Evolutionary conservation across 2,329 filamentous ascomycete species (phyloP).

Genomic region (Xylaria sp.): DNA sequence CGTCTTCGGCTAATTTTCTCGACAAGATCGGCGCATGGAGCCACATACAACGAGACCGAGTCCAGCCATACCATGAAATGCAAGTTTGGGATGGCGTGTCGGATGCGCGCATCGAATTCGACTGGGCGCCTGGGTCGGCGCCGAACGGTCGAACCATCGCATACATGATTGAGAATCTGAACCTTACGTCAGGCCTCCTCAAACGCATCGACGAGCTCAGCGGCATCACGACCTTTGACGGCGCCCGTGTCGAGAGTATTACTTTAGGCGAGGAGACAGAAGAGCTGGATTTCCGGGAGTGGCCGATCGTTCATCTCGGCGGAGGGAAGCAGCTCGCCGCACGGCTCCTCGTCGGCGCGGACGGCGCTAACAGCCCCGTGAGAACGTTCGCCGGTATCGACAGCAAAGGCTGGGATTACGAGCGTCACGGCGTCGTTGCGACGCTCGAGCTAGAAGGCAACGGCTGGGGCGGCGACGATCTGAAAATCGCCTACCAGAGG

Average conservation of each 20-base stretch:
- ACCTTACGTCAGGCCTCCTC: slow-evolving; percentile 83
- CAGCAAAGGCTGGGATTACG: slow-evolving; percentile 92
- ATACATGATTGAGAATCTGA: slow-evolving; percentile 96
- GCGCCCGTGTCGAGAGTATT: slow-evolving; percentile 83
- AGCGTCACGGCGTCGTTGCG: slow-evolving; percentile 89
- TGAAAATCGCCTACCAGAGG: slow-evolving; percentile 89
- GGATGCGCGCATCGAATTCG: slow-evolving; percentile 88
- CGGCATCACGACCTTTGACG: slow-evolving; percentile 77
- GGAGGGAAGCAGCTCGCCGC: slow-evolving; percentile 77
- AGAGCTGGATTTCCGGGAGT: slow-evolving; percentile 80
- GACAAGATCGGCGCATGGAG: slow-evolving; percentile 86
- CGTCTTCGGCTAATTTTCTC: slow-evolving; percentile 85
- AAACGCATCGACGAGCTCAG: slow-evolving; percentile 76
- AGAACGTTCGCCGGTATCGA: slow-evolving; percentile 88
- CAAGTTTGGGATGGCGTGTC: slow-evolving; percentile 97
- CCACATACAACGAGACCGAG: slow-evolving; percentile 76
- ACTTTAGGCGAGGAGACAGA: slow-evolving; percentile 75
- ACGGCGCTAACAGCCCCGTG: slow-evolving; percentile 94
- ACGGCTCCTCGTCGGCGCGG: slow-evolving; percentile 88
- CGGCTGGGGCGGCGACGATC: slow-evolving; percentile 64
- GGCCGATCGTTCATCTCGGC: slow-evolving; percentile 84
- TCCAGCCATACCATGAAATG: slow-evolving; percentile 95
- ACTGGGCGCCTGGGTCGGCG: slow-evolving; percentile 67
- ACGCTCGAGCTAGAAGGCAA: slow-evolving; percentile 78
- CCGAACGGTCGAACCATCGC: slow-evolving; percentile 74